Evolutionary conservation across 805 yeast species (phyloP), one percentile per base, ranked within the genome.

Genomic region (Schwanniomyces vanrijiae): DNA sequence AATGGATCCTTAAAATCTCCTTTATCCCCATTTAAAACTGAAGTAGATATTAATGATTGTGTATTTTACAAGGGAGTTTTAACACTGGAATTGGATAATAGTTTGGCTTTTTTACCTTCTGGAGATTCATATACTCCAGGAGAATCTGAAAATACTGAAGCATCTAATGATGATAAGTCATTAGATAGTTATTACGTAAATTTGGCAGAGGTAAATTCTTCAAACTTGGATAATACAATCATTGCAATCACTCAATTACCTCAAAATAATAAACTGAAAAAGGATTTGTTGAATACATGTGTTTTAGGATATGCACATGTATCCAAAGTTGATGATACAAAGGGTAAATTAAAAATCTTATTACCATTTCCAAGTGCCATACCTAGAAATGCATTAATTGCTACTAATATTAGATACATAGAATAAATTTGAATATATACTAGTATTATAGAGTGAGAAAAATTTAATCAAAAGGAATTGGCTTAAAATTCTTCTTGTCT

Each of bases 361-460:
- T 73, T 90, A 51, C 98, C 99, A 0, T 86, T 89, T 4, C 97
- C 96, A 2, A 95, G 96, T 1, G 69, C 84, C 35, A 69, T 91
- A 20, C 99, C 99, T 0, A 76, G 83, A 21, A 81, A 83, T 52
- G 83, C 87, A 2, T 73, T 89, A 57, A 63, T 94, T 2, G 68
- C 91, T 41, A 96, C 97, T 1, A 81, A 82, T 34, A 83, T 82
- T 55, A 84, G 96, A 54, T 94, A 89, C 64, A 80, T 84, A 43
- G 99, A 94, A 69, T 92, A 64, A 67, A 59, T 33, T 37, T 28
- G 21, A n/a, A 39, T n/a, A 33, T 38, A 29, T 29, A 31, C 11
- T 34, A 42, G 39, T 28, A 39, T 18, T 18, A 22, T 42, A 45
- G 13, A 31, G 11, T 37, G 9, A 16, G 14, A 7, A 13, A 16